Evolutionary conservation across 2,329 filamentous ascomycete species (phyloP), one percentile per base, ranked within the genome.

Genomic region (Gnomoniopsis sp.): DNA sequence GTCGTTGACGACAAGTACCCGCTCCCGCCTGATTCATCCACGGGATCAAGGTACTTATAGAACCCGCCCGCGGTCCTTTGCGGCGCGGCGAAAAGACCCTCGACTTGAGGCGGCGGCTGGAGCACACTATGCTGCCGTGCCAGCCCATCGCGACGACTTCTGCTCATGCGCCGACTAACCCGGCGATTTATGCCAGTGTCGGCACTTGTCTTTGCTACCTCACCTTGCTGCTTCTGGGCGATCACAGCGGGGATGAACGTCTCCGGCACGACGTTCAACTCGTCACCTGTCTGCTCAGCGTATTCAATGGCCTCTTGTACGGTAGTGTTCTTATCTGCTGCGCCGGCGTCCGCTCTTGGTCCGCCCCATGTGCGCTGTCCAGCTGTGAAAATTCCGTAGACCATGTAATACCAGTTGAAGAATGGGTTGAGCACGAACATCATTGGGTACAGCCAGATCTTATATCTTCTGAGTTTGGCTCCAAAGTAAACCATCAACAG

Each of bases 401-500:
- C 89, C 89, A 97, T 96, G 77, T 98, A 98, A 59, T 91, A 84
- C 93, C 93, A 98, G 74, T 98, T 98, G 81, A 97, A 93, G 70
- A 98, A 96, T 0, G 95, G 93, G 69, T 97, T 98, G 63, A 97
- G 73, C 49, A 96, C 76, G 71, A 97, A 98, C 92, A 98, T 97
- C 63, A 98, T 68, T 0, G 93, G 93, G 70, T 98, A 98, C 6
- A 98, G 79, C 88, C 91, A 93, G 62, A 96, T 89, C 79, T 99
- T 98, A 78, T 88, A 97, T 12, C 95, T 85, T 61, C 88, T 87
- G 51, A 98, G 83, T 74, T 91, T 92, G 57, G 88, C 83, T 23
- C 91, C 93, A 72, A 98, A 97, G 77, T 96, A 98, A 62, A 98
- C 77, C 93, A 98, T 98, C 71, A 98, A 84, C 52, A 91, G 71